phyloP scores from a whole-genome alignment of 2,329 filamentous ascomycete genomes.

The Teratosphaeria epicoccoides region DNA sequence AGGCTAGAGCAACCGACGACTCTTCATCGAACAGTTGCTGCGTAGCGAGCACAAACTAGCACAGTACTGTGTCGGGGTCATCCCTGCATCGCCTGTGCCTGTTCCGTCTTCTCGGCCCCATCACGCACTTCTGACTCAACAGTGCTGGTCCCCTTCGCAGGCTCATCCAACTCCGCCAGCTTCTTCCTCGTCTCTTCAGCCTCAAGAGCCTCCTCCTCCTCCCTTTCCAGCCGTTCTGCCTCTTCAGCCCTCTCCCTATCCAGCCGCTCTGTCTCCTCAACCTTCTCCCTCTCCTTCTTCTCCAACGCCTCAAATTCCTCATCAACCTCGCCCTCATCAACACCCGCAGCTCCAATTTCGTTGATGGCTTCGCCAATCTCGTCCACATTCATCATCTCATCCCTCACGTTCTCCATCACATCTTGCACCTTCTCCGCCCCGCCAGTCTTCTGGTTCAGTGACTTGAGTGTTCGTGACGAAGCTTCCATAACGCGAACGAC shows the following conservation, averaged over 20 bases:
- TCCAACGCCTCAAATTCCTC: constrained; percentile 75
- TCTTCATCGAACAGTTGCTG: background rate
- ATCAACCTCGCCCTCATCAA: constrained; percentile 78
- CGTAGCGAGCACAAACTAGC: too few relatives aligned
- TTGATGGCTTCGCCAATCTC: constrained; percentile 70
- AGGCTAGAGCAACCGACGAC: too few relatives aligned
- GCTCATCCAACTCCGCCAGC: constrained; percentile 18
- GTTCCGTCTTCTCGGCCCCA: background rate
- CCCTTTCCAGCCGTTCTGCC: constrained; percentile 24
- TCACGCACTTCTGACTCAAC: background rate
- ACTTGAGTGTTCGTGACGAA: constrained; percentile 60
- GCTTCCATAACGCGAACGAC: constrained; percentile 74
- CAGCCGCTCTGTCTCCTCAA: constrained; percentile 65
- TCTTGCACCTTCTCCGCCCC: constrained; percentile 65
- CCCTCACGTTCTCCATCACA: constrained; percentile 61
- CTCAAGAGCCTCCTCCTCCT: constrained; percentile 43
- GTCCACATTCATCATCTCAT: constrained; percentile 71
- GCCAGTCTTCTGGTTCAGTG: constrained; percentile 66
- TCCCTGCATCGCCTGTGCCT: background rate
- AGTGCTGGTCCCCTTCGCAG: background rate
- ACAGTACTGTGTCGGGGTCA: background rate
- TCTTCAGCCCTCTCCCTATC: constrained; percentile 39
- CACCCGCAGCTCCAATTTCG: constrained; percentile 39
- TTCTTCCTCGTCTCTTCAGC: constrained; percentile 34
- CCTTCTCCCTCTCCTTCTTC: constrained; percentile 34